These are phyloP conservation scores for Cyclotella cryptica DNA, from an alignment of 108 stramenopile species.

Conservation along the genomic window DNA sequence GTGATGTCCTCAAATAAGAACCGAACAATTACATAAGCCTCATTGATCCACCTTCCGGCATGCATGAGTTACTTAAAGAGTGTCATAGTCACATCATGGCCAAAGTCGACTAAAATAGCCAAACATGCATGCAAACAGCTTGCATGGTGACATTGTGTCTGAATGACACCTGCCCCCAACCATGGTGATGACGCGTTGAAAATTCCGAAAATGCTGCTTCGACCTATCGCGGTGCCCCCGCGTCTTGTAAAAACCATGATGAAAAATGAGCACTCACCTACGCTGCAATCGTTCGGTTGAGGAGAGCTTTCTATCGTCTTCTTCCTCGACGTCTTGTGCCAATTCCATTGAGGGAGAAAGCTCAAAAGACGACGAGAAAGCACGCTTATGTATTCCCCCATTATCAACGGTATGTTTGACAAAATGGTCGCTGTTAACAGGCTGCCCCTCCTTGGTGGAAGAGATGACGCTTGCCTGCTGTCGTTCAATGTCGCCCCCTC, in stretches of 20 bases:
- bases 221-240: neutral
- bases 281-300: conserved; percentile 47
- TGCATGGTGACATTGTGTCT: neutral
- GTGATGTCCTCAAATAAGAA: neutral
- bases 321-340: conserved; percentile 4
- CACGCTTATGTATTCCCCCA: too few species aligned
- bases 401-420: too few species aligned
- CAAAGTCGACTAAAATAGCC: conserved; percentile 4
- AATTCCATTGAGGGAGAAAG: conserved; percentile 16
- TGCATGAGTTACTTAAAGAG: neutral
- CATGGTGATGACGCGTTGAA: neutral
- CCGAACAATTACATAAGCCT: neutral
- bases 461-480: too few species aligned
- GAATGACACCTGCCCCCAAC: neutral
- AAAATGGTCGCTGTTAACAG: too few species aligned
- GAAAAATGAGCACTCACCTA: conserved; percentile 32
- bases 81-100: conserved; percentile 9
- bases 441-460: too few species aligned
- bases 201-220: neutral
- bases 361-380: neutral
- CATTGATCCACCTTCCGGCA: neutral
- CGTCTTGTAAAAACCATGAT: too few species aligned
- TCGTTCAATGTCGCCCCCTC: neutral
- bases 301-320: conserved; percentile 30
- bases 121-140: neutral